A percentile compares a stretch with the other conserved stretches of the same genome.
Conservation (phyloP, 176 grass and related monocot species). For the Triticum monococcum region DNA sequence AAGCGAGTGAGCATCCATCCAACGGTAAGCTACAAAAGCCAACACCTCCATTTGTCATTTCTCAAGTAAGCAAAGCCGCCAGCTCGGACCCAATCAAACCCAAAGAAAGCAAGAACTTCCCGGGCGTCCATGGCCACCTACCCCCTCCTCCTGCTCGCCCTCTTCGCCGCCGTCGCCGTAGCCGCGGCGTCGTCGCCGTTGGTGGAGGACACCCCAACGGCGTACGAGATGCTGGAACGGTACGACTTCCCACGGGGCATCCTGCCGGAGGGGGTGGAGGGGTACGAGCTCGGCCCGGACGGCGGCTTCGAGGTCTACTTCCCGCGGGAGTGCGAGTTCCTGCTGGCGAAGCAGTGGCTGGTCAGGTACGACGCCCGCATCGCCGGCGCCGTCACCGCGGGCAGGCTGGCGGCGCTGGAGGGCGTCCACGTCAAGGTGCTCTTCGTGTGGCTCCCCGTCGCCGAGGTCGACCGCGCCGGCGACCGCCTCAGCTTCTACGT, state of each 20-base stretch:
- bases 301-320: constrained; percentile 2
- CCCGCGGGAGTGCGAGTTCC: constrained; percentile 10
- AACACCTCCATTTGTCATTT: not conserved
- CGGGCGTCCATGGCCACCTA: constrained; percentile 1
- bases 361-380: not conserved
- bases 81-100: constrained; percentile 11
- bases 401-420: not conserved
- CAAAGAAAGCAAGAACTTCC: not conserved
- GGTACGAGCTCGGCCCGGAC: constrained; percentile 9
- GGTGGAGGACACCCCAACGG: not conserved
- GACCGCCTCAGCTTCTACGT: constrained; percentile 18
- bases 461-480: constrained; percentile 14
- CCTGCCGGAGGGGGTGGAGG: constrained; percentile 1
- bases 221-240: constrained; percentile 20
- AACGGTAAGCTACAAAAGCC: too few species aligned
- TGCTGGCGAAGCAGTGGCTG: constrained; percentile 10
- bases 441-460: not conserved
- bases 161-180: not conserved
- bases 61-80: not conserved
- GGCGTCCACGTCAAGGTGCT: constrained; percentile 9
- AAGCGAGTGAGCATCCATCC: too few species aligned
- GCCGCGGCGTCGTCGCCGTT: not conserved
- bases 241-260: constrained; percentile 18
- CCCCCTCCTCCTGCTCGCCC: not conserved
- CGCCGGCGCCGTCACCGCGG: not conserved